Base-by-base conservation (phyloP, 179 eudicot species). In the Spinacia oleracea region DNA sequence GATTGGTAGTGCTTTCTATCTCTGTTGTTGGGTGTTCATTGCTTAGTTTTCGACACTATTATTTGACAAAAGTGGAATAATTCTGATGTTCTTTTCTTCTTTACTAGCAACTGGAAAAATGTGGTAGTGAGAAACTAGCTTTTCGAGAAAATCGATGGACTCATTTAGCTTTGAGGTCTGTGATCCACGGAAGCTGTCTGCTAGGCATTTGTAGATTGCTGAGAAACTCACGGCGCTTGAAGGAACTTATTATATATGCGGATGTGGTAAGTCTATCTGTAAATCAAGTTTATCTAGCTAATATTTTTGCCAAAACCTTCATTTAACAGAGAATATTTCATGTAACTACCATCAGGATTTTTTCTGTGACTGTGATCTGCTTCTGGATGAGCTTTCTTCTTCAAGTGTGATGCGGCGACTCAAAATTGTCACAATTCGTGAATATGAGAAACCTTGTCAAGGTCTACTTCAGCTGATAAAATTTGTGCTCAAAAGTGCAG, bases 401-500 rank as follows among this genome's bases (percentile, higher is more conserved):
- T 9, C 70, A 18, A 42, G 60, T 9, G 32, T 20, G 62, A 11
- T 71, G 69, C 50, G 32, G 38, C 2, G 32, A 5, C 81, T 60
- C 7, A 72, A 63, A 73, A 72, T 34, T 46, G 34, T 78, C 46
- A 51, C 78, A 18, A 45, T 53, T 5, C 70, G 56, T 80, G 70
- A 63, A 18, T 74, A 21, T 58, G 67, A 1, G 38, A 56, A 53
- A 2, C 74, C 78, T 2, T 67, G 43, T 23, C 29, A 58, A 31
- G 46, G 10, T 58, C 75, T 68, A 64, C 70, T 80, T 67, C 74
- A 58, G 50, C 38, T 80, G 21, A 58, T 56, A 0, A 65, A 67
- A 80, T 74, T 80, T 40, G 40, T 75, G 38, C 82, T 80, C 25
- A 80, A 58, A 58, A 74, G 60, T 50, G 78, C 82, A 12, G 27